These are phyloP conservation scores for Oenanthe javanica DNA, from an alignment of 140 eudicot genomes.

Conservation along the genomic window DNA sequence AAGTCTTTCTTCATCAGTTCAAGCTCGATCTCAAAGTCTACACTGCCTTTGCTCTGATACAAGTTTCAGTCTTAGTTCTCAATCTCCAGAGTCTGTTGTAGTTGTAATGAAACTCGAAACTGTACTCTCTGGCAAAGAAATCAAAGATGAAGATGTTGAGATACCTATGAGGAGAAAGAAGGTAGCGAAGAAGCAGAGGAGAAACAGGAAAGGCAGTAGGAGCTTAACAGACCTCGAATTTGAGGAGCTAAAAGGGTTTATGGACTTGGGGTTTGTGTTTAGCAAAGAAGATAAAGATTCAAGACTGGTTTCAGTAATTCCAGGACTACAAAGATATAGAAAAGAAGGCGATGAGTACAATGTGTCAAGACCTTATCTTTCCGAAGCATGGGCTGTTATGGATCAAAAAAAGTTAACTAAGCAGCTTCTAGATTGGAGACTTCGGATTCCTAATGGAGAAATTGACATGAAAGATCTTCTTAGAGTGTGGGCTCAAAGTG, in stretches of 20 bases:
- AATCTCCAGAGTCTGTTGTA: constrained; percentile 31
- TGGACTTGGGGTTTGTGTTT: constrained; percentile 73
- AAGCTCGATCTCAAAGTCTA: constrained; percentile 19
- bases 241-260: constrained; percentile 85
- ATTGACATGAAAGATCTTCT: constrained; percentile 34
- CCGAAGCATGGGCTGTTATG: constrained; percentile 55
- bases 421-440: constrained; percentile 19
- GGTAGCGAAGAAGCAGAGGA: not conserved
- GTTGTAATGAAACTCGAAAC: constrained; percentile 26
- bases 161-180: constrained; percentile 1
- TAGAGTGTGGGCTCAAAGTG: constrained; percentile 49
- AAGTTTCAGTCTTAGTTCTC: constrained; percentile 5
- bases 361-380: constrained; percentile 58
- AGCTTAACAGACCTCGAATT: constrained; percentile 68
- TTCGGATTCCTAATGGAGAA: constrained; percentile 19
- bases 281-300: constrained; percentile 45
- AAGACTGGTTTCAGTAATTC: constrained; percentile 46
- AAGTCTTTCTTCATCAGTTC: constrained; percentile 7
- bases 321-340: constrained; percentile 55
- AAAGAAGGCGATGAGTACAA: not conserved
- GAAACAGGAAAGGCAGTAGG: constrained; percentile 23
- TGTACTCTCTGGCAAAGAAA: constrained; percentile 35
- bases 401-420: constrained; percentile 7
- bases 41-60: constrained; percentile 13
- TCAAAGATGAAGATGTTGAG: constrained; percentile 2